Evolutionary conservation across 2,329 filamentous ascomycete species (phyloP).

Genomic region (Pleoardoris graminearum): DNA sequence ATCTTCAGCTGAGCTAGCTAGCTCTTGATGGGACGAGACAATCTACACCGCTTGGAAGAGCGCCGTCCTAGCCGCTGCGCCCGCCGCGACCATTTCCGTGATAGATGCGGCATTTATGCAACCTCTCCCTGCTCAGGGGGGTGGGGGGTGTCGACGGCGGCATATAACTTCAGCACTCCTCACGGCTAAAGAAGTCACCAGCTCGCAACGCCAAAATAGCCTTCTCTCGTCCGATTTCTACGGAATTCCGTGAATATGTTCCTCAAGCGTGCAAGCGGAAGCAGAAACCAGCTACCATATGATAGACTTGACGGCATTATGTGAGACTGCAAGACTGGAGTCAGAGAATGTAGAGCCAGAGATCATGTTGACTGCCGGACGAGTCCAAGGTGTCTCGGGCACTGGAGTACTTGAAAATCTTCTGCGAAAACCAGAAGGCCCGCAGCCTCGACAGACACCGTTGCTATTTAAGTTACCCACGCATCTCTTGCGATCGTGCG

Average conservation of each 20-base stretch:
- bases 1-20: too few relatives aligned
- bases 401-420: too few relatives aligned
- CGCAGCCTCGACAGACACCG: too few relatives aligned
- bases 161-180: not conserved
- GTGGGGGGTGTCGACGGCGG: not conserved
- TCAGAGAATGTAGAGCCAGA: too few relatives aligned
- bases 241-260: slow-evolving; percentile 11
- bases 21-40: too few relatives aligned
- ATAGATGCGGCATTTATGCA: not conserved
- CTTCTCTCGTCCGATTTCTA: slow-evolving; percentile 13
- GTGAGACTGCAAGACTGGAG: too few relatives aligned
- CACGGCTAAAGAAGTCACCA: not conserved
- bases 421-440: too few relatives aligned
- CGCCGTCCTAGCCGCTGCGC: not conserved
- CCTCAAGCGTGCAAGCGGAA: slow-evolving; percentile 10
- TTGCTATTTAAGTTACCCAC: too few relatives aligned
- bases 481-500: too few relatives aligned
- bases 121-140: not conserved
- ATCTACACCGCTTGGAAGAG: not conserved
- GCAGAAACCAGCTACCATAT: slow-evolving; percentile 7
- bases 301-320: too few relatives aligned
- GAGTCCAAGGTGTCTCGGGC: too few relatives aligned
- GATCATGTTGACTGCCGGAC: too few relatives aligned
- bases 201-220: slow-evolving; percentile 11
- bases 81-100: not conserved